Evolutionary conservation across 371 early-diverging fungal species (phyloP).

Genomic region (Nematocida ausubeli): DNA sequence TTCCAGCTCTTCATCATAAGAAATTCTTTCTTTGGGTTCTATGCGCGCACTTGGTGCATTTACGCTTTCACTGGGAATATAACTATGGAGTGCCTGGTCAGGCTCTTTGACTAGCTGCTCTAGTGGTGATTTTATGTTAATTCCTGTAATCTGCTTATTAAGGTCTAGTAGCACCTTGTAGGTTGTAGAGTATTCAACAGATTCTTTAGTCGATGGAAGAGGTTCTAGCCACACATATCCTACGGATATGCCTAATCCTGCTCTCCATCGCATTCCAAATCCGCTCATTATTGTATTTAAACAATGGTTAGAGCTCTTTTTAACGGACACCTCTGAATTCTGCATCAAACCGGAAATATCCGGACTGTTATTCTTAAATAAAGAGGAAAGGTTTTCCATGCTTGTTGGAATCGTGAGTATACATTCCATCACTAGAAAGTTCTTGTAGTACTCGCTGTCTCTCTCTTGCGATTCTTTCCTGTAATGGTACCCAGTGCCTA

Average conservation of each 20-base stretch:
- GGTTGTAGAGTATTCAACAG: neutral
- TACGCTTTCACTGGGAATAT: too few relatives aligned
- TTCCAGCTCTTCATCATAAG: neutral
- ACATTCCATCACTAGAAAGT: neutral
- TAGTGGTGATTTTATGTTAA: neutral
- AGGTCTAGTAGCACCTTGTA: slow-evolving; percentile 6
- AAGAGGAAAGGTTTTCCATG: neutral
- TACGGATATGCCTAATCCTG: slow-evolving; percentile 9
- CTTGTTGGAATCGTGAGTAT: neutral
- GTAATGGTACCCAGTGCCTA: neutral
- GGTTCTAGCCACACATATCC: slow-evolving; percentile 27
- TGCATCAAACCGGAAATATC: neutral
- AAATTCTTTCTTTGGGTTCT: neutral
- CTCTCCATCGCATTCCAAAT: slow-evolving; percentile 34
- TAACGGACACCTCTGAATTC: neutral
- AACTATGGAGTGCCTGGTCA: neutral
- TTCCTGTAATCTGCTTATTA: neutral
- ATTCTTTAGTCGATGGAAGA: neutral
- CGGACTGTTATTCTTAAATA: neutral
- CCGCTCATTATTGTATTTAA: neutral
- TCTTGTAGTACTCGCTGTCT: neutral
- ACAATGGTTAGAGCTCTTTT: neutral
- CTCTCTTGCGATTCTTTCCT: neutral
- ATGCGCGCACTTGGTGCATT: too few relatives aligned
- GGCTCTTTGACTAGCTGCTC: neutral